Evolutionary conservation across 805 yeast species (phyloP).

Genomic region (Candida vaughaniae): DNA sequence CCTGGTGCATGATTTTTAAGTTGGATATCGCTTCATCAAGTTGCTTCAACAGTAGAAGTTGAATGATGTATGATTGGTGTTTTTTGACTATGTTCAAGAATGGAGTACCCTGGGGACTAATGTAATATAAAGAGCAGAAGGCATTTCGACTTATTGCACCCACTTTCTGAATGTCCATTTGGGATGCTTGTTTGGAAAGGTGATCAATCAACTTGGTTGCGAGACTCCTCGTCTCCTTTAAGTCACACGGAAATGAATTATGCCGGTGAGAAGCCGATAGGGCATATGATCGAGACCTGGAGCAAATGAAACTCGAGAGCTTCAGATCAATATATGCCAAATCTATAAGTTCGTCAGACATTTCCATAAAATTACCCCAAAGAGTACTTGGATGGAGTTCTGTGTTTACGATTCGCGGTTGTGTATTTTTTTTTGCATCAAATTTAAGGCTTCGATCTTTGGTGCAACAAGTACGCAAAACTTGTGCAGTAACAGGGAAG

Average conservation of each 20-base stretch:
- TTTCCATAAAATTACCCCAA: too few species aligned
- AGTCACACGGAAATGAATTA: not conserved
- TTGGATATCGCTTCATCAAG: conserved; percentile 15
- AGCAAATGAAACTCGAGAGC: too few species aligned
- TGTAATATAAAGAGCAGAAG: conserved; percentile 11
- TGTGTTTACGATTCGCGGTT: too few species aligned
- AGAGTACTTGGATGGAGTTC: too few species aligned
- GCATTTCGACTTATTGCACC: conserved; percentile 4
- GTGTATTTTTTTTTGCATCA: too few species aligned
- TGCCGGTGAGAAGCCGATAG: not conserved
- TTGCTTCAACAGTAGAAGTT: conserved; percentile 8
- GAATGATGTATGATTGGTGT: conserved; percentile 28
- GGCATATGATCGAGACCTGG: too few species aligned
- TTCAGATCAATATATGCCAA: too few species aligned
- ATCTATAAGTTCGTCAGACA: too few species aligned
- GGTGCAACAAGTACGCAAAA: too few species aligned
- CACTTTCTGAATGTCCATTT: not conserved
- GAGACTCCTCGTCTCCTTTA: not conserved
- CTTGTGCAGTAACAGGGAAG: too few species aligned
- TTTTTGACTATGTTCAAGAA: conserved; percentile 18
- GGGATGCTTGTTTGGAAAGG: not conserved
- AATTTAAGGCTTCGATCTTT: too few species aligned
- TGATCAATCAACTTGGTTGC: conserved; percentile 4
- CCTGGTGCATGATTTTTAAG: conserved; percentile 10
- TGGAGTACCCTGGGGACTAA: not conserved